Evolutionary conservation across 306 rosid species (phyloP), one percentile per base, ranked within the genome.

Genomic region (Calophaca sinica): DNA sequence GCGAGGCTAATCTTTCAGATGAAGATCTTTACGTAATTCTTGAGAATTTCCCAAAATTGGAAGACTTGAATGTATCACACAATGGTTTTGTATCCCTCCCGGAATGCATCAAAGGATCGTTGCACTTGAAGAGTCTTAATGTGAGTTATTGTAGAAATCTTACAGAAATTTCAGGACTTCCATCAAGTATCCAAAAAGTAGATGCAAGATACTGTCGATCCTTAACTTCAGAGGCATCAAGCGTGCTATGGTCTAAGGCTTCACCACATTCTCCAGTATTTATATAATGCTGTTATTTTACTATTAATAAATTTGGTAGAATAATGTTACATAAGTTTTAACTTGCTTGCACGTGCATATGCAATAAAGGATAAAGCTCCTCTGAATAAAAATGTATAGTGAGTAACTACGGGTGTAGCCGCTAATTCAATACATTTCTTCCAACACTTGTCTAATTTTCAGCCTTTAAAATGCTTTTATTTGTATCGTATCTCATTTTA

Each of bases 41-140:
- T 3, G 11, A 67, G 8, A 14, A 0, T 10, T 76, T 66, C 11
- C 68, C 36, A 15, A 66, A 33, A 42, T 10, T 76, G 29, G 41
- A 55, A 44, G 2, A 5, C 2, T 55, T 76, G 13, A 5, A 14
- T 32, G 59, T 55, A 2, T 76, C 74, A 0, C 3, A 35, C 7
- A 76, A 66, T 4, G 12, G 11, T 54, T 55, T 76, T 14, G 60
- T 2, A 5, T 62, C 72, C 1, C 57, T 78, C 14, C 82, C 82
- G 14, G 2, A 9, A 12, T 32, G 31, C 64, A 60, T 39, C 26
- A 61, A 11, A 31, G 50, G 20, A 45, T 52, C 36, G 28, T 1
- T 49, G 54, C 54, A 49, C 26, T 4, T 70, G 35, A 10, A 10
- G 33, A 5, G 1, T 2, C 58, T 78, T 4, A 14, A 50, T 1